Evolutionary conservation across 257 asterid species (phyloP), one percentile per base, ranked within the genome.

Genomic region (Fraxinus americana): DNA sequence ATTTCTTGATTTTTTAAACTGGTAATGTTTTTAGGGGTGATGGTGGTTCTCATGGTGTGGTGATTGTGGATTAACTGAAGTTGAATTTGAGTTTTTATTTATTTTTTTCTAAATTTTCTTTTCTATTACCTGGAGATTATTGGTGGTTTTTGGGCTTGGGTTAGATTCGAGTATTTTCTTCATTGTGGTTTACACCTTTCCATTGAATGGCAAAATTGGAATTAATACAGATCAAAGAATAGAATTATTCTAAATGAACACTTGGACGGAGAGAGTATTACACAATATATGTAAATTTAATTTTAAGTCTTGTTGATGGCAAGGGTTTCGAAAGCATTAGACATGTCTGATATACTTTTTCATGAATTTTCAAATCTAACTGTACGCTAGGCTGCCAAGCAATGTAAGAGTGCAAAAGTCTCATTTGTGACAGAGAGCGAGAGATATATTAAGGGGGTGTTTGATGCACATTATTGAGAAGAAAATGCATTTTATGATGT

Each of bases 241-340:
- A n/a, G 69, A 63, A 23, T 63, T 25, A 63, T 6, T 63, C 69
- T 25, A 27, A 63, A 25, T 9, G 17, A 63, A 27, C 2, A 13
- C 6, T 4, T 63, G 34, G 36, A 2, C 0, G 8, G 19, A 63
- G 7, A 4, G 35, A 27, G 32, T 7, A 27, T 43, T 35, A n/a
- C 41, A 1, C 21, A 25, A 39, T 25, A 48, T 8, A 67, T 14
- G 34, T 6, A 54, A 71, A 39, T 45, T 73, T 68, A 68, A 67
- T 8, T 23, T 19, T 57, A 48, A 7, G 43, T 7, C 43, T 38
- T 38, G 4, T 41, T 41, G 50, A 39, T 14, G 25, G 65, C 45
- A 66, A 59, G 30, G 67, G 48, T 48, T 45, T 75, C 27, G 17
- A 76, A 67, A 67, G 52, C 38, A 13, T 59, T n/a, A n/a, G 19